Conservation (phyloP, 2,329 filamentous ascomycete genomes). For the Fusarium papillatum region DNA sequence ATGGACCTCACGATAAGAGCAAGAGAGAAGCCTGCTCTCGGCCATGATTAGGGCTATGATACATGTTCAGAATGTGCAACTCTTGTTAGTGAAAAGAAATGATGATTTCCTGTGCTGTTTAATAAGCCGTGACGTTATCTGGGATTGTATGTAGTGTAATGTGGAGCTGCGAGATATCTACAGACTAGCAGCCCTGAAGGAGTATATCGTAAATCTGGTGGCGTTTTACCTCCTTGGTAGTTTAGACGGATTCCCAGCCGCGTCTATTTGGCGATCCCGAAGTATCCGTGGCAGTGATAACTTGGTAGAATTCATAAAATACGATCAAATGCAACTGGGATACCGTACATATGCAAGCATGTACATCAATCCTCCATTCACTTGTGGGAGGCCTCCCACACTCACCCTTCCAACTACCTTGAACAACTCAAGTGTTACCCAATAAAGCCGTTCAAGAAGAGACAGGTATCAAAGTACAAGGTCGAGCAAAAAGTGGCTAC, state of each 20-base stretch:
- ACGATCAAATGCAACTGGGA: background rate
- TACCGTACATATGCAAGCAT: background rate
- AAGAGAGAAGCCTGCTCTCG: background rate
- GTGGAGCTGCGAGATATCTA: background rate
- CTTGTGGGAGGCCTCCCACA: background rate
- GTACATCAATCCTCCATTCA: background rate
- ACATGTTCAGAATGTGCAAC: conserved; percentile 15
- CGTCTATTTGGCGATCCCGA: background rate
- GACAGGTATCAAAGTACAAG: background rate
- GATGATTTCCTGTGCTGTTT: background rate
- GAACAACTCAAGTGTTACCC: background rate
- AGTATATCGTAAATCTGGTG: background rate
- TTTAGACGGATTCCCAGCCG: no score
- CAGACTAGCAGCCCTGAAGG: background rate
- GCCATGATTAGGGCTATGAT: background rate
- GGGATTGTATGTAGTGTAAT: background rate
- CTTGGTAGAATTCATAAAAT: background rate
- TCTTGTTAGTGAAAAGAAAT: conserved; percentile 8
- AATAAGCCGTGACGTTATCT: background rate
- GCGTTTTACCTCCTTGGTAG: background rate
- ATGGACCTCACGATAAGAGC: background rate
- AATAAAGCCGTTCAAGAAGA: background rate
- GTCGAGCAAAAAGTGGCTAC: background rate
- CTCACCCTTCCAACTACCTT: background rate
- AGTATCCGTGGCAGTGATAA: background rate